Percentiles rank a stretch among this genome's conserved stretches.
phyloP scores from a whole-genome alignment of 2,329 filamentous ascomycete genomes.

The Chaetomium strumarium region DNA sequence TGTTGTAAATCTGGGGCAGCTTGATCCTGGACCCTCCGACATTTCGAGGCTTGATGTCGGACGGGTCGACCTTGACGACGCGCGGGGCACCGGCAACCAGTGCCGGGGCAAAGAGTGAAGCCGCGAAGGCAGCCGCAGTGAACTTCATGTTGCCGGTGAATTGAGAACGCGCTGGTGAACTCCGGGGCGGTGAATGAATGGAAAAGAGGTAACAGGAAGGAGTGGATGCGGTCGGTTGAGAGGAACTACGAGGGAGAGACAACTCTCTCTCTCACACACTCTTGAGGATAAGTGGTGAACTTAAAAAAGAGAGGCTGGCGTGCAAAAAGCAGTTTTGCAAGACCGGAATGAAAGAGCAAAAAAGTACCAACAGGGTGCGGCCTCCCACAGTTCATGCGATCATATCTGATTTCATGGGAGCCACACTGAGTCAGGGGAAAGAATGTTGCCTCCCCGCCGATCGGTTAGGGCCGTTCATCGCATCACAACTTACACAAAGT shows the following conservation, averaged over 20 bases:
- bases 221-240: background rate
- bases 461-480: background rate
- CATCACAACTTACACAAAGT: background rate
- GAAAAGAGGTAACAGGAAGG: background rate
- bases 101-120: constrained; percentile 27
- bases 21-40: constrained; percentile 37
- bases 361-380: too few species aligned
- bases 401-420: background rate
- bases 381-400: background rate
- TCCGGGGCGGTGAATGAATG: background rate
- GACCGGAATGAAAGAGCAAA: too few species aligned
- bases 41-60: constrained; percentile 31
- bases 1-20: constrained; percentile 36
- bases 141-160: constrained; percentile 31
- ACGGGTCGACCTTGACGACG: constrained; percentile 25
- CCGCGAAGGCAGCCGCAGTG: constrained; percentile 30
- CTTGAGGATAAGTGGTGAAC: too few species aligned
- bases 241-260: too few species aligned
- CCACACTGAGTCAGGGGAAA: background rate
- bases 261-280: too few species aligned
- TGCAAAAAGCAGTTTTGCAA: background rate
- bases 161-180: background rate
- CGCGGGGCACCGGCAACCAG: constrained; percentile 29
- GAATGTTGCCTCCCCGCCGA: constrained; percentile 1
- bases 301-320: background rate